Conservation (phyloP, 2,329 filamentous ascomycete genomes). For the Periconia sp. region DNA sequence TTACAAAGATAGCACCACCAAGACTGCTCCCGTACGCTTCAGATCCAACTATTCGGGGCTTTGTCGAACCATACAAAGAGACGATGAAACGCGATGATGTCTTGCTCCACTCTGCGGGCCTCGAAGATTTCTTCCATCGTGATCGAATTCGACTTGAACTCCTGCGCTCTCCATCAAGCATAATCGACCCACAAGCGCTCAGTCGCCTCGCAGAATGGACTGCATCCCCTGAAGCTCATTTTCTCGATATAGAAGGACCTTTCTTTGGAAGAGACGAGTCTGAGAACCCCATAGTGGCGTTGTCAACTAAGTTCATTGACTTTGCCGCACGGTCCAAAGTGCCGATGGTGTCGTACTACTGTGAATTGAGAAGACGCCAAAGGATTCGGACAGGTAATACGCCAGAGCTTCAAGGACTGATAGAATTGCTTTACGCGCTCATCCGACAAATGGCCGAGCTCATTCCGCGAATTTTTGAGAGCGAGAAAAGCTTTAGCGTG, state of each 20-base stretch:
- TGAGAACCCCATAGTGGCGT: conserved; percentile 4
- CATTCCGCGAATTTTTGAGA: conserved; percentile 7
- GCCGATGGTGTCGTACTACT: conserved; percentile 16
- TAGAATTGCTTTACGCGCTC: conserved; percentile 12
- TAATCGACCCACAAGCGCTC: conserved; percentile 1
- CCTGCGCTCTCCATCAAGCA: not conserved
- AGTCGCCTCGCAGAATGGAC: conserved; percentile 8
- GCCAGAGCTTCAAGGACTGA: conserved; percentile 9
- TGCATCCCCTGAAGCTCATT: not conserved
- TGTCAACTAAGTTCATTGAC: conserved; percentile 9
- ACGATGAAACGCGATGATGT: conserved; percentile 3
- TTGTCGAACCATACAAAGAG: not conserved
- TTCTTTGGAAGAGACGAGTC: conserved; percentile 4
- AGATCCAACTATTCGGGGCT: too few relatives aligned
- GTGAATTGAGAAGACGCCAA: conserved; percentile 7
- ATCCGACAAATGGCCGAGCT: conserved; percentile 19
- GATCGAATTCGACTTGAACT: conserved; percentile 7
- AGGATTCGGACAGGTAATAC: conserved; percentile 1
- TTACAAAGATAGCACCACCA: too few relatives aligned
- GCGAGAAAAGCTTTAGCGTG: not conserved
- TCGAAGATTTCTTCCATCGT: conserved; percentile 13
- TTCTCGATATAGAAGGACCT: conserved; percentile 5
- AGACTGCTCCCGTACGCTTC: too few relatives aligned
- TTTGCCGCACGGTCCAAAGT: conserved; percentile 6
- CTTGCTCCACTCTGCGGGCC: conserved; percentile 4